Base-by-base conservation (phyloP, 164 flowering plant species). In the Aristolochia contorta region DNA sequence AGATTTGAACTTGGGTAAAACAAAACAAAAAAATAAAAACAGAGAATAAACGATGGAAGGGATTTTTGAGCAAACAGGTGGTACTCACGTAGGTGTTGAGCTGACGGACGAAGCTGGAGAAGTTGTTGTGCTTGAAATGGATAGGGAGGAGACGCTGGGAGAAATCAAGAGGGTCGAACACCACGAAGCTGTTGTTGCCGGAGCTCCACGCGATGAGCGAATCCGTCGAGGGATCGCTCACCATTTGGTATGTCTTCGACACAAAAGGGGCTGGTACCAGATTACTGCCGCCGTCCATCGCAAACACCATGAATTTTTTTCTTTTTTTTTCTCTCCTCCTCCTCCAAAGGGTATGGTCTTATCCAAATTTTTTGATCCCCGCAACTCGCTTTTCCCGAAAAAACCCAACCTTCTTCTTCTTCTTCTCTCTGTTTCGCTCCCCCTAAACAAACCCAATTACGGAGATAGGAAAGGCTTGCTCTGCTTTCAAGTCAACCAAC, bases 101-200 rank as follows among this genome's bases (percentile, higher is more conserved):
- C 69, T 89, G 97, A 2, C 97, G 91, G 62, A 89, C 82, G 65
- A 89, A 89, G 82, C 94, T 86, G 49, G 96, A 86, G 86, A 91
- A 91, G 51, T 91, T 91, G 78, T 85, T 89, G 84, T 91, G 97
- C 77, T 86, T 88, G 87, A 91, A 91, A 50, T 80, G 82, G 13
- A 71, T 72, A 1, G 97, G 94, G 23, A 91, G 63, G 63, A 91
- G 58, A 24, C 67, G n/a, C 56, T 75, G 82, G 0, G 96, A 82
- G 70, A 91, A 84, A 52, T 79, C 84, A 0, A 84, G 56, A 16
- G 88, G 90, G 47, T 91, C 88, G 41, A 76, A n/a, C 47, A 91
- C 86, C 46, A 91, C 51, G 82, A 91, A 91, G 69, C 90, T 88
- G 73, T 91, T 91, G 71, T 83, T 80, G 53, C 72, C 85, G 52